A percentile compares a stretch with the other conserved stretches of the same genome.
Evolutionary conservation across 208 protist species (phyloP).

Genomic region (Leishmania gerbilli): DNA sequence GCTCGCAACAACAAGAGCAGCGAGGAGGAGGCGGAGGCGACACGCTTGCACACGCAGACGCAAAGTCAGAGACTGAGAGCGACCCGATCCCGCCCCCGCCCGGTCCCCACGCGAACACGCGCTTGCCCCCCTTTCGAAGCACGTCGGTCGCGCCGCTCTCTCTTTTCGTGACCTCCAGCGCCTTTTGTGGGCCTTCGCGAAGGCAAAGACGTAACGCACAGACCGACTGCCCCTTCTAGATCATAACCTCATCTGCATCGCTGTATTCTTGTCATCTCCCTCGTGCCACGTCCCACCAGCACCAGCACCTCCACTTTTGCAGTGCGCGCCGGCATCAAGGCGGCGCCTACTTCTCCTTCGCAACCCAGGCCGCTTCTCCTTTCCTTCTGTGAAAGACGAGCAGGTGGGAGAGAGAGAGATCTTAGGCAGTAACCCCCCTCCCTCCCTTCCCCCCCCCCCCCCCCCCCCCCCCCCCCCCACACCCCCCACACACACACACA

Average conservation of each 20-base stretch:
- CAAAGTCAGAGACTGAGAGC: neutral
- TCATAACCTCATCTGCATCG: neutral
- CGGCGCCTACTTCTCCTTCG: neutral
- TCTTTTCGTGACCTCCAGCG: neutral
- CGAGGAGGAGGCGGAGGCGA: neutral
- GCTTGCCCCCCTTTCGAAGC: neutral
- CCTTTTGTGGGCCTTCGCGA: neutral
- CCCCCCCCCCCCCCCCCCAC: too few relatives aligned
- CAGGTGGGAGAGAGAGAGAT: neutral
- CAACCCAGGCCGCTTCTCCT: neutral
- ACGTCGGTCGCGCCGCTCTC: neutral
- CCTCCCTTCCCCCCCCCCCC: neutral
- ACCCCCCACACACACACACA: too few relatives aligned
- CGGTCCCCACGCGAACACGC: neutral
- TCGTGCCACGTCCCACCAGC: neutral
- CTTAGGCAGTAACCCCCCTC: neutral
- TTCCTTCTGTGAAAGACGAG: neutral
- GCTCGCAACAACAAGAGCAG: neutral
- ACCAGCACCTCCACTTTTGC: neutral
- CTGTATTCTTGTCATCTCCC: neutral
- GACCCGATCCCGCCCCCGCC: neutral
- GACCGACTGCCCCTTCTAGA: neutral
- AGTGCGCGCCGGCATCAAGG: neutral
- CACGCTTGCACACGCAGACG: neutral
- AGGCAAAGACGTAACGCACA: neutral